Evolutionary conservation across 768 basidiomycete species (phyloP).

Genomic region (Pleurotus cornucopiae): DNA sequence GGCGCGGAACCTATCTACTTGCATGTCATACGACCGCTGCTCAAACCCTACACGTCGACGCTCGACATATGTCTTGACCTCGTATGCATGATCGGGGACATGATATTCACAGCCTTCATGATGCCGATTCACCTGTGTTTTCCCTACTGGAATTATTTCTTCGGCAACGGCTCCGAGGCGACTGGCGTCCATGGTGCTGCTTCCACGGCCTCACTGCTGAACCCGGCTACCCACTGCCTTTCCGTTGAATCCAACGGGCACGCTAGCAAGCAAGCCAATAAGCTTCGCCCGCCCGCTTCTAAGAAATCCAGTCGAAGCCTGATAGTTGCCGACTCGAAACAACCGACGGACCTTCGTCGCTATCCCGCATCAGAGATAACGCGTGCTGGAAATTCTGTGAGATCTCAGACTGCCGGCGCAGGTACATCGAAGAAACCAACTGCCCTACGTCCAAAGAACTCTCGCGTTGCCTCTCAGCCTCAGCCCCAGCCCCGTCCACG

Average conservation of each 20-base stretch:
- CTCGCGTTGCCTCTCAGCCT: neutral
- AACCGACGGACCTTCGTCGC: neutral
- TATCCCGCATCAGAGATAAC: slow-evolving; percentile 3
- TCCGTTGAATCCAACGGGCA: neutral
- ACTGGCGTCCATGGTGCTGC: neutral
- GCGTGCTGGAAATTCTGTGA: neutral
- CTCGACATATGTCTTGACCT: slow-evolving; percentile 65
- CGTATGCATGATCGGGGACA: slow-evolving; percentile 59
- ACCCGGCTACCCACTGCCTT: neutral
- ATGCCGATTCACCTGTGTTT: slow-evolving; percentile 32
- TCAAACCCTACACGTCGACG: slow-evolving; percentile 68
- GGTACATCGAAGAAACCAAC: neutral
- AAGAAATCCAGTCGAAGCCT: neutral
- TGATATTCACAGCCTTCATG: slow-evolving; percentile 39
- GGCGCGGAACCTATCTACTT: slow-evolving; percentile 84
- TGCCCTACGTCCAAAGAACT: neutral
- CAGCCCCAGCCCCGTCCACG: neutral
- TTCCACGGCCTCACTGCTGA: neutral
- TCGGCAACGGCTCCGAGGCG: slow-evolving; percentile 12
- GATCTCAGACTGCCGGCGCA: neutral
- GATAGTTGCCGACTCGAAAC: neutral
- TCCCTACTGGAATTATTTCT: slow-evolving; percentile 32
- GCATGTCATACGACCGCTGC: slow-evolving; percentile 71
- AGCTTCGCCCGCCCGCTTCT: neutral
- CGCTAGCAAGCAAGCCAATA: neutral